These are phyloP conservation scores for Sporothrix dimorphospora DNA, from an alignment of 2,329 filamentous ascomycete species.

Conservation along the genomic window DNA sequence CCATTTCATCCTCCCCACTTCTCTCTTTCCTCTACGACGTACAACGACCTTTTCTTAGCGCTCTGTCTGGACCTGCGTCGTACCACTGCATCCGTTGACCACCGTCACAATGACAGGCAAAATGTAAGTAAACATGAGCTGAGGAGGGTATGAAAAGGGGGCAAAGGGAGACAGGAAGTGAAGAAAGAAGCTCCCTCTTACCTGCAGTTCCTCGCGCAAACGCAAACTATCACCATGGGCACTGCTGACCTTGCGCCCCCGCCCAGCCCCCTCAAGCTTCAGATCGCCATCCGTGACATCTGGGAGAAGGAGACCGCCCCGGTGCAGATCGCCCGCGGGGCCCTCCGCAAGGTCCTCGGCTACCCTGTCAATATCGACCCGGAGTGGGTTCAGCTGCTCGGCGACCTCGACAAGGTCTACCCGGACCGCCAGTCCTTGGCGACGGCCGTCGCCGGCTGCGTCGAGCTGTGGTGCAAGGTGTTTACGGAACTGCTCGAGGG, in stretches of 20 bases:
- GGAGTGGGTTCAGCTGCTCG: constrained; percentile 49
- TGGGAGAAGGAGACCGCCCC: constrained; percentile 45
- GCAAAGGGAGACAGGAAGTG: too few species aligned
- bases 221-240: too few species aligned
- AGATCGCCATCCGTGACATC: constrained; percentile 48
- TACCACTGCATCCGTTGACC: background rate
- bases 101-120: constrained; percentile 14
- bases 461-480: constrained; percentile 47
- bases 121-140: background rate
- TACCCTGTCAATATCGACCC: constrained; percentile 46
- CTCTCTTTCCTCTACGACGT: background rate
- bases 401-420: constrained; percentile 45
- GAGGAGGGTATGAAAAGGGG: background rate
- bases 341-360: constrained; percentile 45
- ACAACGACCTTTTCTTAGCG: background rate
- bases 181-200: too few species aligned
- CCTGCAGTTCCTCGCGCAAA: too few species aligned
- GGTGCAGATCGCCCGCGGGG: constrained; percentile 41
- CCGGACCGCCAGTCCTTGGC: constrained; percentile 48
- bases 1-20: background rate
- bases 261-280: constrained; percentile 48
- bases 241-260: background rate
- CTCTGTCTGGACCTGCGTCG: background rate
- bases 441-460: constrained; percentile 41
- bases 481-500: constrained; percentile 44